Base-by-base conservation (phyloP, 331 rosid genomes). In the Ulmus americana region DNA sequence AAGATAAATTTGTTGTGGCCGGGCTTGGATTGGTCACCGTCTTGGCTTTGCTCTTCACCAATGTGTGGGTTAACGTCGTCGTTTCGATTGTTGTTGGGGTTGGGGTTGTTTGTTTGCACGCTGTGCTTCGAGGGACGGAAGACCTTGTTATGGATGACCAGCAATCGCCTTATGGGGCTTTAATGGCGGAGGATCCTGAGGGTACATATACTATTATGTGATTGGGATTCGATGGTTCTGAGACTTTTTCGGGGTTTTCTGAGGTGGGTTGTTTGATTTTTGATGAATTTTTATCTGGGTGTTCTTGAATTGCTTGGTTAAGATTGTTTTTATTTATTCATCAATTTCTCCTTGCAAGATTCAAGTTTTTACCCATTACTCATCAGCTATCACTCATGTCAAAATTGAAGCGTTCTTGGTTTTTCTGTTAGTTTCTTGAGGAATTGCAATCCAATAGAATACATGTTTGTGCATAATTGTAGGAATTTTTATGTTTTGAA, bases 141-240 rank as follows among this genome's bases (percentile, higher is more conserved):
- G 91, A 73, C 4, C 84, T 82, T 18, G 81, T 81, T 5, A 73
- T 52, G 65, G 95, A 80, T 45, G 90, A 85, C 12, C 77, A 66
- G 3, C 85, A 85, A 54, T 85, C 89, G 0, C 95, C 92, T 0
- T 88, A 85, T 56, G 95, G 86, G 0, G 68, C 79, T 46, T 61
- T 88, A 82, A 73, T 85, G 1, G 15, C 69, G 5, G 83, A 79
- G 7, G 35, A 57, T 59, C 6, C 69, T 5, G 67, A 46, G 10
- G 91, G 95, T 73, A 70, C 81, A 1, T 88, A 85, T 56, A 53
- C 75, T 10, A 76, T 61, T 62, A 81, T 84, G 69, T 87, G 90
- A 76, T 13, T 16, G 22, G 35, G 35, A 28, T 28, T 28, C 61
- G 51, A 15, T 39, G 5, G n/a, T 10, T 61, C 40, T 38, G n/a